Evolutionary conservation across 306 rosid genomes (phyloP).

Genomic region (Rosa rugosa): DNA sequence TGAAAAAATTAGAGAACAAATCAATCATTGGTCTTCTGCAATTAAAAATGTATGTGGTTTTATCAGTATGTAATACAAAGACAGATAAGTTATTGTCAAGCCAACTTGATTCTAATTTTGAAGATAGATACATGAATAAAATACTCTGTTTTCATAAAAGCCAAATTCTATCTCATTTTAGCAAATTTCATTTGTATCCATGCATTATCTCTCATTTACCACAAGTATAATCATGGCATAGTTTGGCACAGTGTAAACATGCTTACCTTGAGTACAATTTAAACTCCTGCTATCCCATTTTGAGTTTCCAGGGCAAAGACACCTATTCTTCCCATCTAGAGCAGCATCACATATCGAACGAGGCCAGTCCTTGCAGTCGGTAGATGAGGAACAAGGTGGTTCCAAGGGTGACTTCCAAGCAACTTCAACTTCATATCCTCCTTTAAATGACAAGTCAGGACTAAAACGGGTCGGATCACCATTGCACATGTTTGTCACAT

Average conservation of each 20-base stretch:
- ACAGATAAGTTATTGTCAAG: not conserved
- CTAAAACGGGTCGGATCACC: conserved; percentile 40
- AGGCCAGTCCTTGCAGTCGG: conserved; percentile 72
- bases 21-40: not conserved
- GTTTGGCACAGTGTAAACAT: not conserved
- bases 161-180: not conserved
- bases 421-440: conserved; percentile 54
- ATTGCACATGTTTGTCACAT: conserved; percentile 43
- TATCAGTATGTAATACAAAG: not conserved
- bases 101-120: not conserved
- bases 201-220: not conserved
- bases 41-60: not conserved
- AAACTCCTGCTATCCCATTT: conserved; percentile 58
- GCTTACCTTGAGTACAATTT: conserved; percentile 57
- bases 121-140: not conserved
- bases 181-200: not conserved
- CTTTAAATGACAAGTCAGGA: conserved; percentile 35
- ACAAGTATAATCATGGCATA: not conserved
- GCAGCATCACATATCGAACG: conserved; percentile 57
- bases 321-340: conserved; percentile 46
- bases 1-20: conserved; percentile 27
- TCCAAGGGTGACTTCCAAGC: conserved; percentile 52
- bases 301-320: conserved; percentile 51
- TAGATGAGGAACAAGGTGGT: conserved; percentile 52
- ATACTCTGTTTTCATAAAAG: not conserved